Evolutionary conservation across 345 rosid genomes (phyloP).

Genomic region (Arabidopsis suecica): DNA sequence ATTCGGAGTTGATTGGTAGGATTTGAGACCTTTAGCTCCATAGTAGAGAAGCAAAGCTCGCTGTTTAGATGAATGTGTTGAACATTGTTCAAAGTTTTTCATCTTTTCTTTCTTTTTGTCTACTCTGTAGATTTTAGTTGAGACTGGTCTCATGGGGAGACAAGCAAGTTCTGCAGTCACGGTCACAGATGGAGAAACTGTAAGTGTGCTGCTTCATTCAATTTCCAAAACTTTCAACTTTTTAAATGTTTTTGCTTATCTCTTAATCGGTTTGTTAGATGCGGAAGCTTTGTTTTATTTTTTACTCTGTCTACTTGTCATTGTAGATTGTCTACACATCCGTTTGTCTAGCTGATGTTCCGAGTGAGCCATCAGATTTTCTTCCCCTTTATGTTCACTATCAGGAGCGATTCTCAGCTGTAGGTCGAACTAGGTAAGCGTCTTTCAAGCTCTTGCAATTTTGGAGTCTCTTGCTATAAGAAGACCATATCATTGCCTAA

Average conservation of each 20-base stretch:
- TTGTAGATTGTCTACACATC: slow-evolving; percentile 84
- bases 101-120: not conserved
- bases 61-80: slow-evolving; percentile 1
- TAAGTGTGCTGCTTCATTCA: slow-evolving; percentile 48
- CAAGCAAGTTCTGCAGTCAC: slow-evolving; percentile 92
- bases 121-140: slow-evolving; percentile 77
- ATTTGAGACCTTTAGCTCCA: slow-evolving; percentile 28
- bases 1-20: slow-evolving; percentile 21
- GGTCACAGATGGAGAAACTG: slow-evolving; percentile 99
- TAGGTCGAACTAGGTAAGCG: slow-evolving; percentile 91
- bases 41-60: slow-evolving; percentile 3
- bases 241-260: not conserved
- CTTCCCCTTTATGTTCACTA: slow-evolving; percentile 87
- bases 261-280: not conserved
- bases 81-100: not conserved
- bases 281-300: slow-evolving; percentile 1
- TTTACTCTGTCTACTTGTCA: slow-evolving; percentile 10
- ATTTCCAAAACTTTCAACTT: not conserved
- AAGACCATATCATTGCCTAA: not conserved
- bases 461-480: slow-evolving; percentile 1
- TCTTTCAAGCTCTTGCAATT: slow-evolving; percentile 15
- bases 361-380: slow-evolving; percentile 95
- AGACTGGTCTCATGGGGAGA: slow-evolving; percentile 95
- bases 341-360: slow-evolving; percentile 84
- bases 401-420: slow-evolving; percentile 99